Percentiles rank a stretch among this genome's conserved stretches.
Evolutionary conservation across 306 rosid species (phyloP).

Genomic region (cucumber (Cucumis sativus)): DNA sequence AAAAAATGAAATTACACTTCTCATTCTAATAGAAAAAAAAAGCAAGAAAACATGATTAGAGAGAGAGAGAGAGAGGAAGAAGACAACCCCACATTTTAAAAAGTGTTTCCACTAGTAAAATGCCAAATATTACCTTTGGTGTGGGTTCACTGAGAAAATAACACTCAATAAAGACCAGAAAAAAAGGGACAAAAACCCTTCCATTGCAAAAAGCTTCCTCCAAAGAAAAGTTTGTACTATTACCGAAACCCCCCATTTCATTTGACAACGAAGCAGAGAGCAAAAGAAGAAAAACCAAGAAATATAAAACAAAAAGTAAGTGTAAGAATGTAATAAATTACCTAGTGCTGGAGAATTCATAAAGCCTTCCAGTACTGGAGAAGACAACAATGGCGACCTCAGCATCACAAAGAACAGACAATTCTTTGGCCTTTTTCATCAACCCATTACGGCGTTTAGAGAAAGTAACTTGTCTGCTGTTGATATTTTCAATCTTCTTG

Average conservation of each 20-base stretch:
- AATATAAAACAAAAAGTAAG: neutral
- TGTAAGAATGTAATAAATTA: neutral
- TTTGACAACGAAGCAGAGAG: neutral
- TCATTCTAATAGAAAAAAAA: neutral
- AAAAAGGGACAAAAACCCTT: neutral
- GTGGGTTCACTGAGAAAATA: neutral
- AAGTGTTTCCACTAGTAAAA: neutral
- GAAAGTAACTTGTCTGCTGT: conserved; percentile 68
- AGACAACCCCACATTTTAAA: neutral
- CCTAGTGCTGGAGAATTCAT: conserved; percentile 55
- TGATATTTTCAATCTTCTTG: conserved; percentile 58
- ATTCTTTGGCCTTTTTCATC: conserved; percentile 61
- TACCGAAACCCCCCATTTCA: neutral
- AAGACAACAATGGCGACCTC: conserved; percentile 58
- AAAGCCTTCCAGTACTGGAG: conserved; percentile 61
- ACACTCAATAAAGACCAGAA: neutral
- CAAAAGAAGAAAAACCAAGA: neutral
- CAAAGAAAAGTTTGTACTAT: neutral
- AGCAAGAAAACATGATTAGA: neutral
- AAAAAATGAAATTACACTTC: neutral
- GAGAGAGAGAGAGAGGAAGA: neutral
- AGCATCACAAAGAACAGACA: conserved; percentile 66
- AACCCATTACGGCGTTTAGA: conserved; percentile 59
- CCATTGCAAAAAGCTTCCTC: neutral
- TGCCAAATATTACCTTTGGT: neutral